Percentiles rank a stretch among this genome's conserved stretches.
These are phyloP conservation scores for Dissophora globulifera DNA, from an alignment of 192 early-diverging fungal genomes.

Conservation along the genomic window DNA sequence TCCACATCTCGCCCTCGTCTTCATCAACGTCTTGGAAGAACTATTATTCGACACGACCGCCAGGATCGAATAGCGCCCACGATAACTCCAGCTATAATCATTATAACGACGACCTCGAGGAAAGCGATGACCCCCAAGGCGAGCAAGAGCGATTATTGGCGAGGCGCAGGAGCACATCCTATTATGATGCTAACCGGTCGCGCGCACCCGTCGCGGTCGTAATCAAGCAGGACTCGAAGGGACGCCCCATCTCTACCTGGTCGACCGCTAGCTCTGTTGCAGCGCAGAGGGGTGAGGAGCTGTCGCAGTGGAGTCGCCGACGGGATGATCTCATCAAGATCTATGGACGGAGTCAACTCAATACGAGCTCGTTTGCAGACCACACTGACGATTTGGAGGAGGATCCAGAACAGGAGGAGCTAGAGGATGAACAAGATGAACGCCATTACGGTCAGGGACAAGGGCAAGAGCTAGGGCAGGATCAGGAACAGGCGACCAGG, in stretches of 20 bases:
- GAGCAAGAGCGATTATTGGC: constrained; percentile 32
- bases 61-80: neutral
- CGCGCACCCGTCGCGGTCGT: constrained; percentile 44
- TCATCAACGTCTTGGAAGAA: constrained; percentile 22
- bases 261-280: constrained; percentile 46
- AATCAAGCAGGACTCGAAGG: constrained; percentile 31
- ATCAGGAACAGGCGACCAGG: too few species aligned
- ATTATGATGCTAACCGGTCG: constrained; percentile 45
- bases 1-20: constrained; percentile 12
- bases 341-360: constrained; percentile 24
- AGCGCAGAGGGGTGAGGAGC: constrained; percentile 41
- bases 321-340: constrained; percentile 48
- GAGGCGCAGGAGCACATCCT: constrained; percentile 39
- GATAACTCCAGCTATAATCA: neutral
- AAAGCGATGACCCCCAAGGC: constrained; percentile 4
- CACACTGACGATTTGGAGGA: constrained; percentile 11
- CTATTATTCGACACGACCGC: constrained; percentile 4
- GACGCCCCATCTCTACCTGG: constrained; percentile 47
- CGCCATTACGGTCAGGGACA: neutral
- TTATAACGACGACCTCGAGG: neutral
- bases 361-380: constrained; percentile 11
- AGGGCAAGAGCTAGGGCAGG: too few species aligned
- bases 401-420: constrained; percentile 1
- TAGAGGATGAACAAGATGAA: neutral
- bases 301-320: constrained; percentile 39